A percentile compares a stretch with the other conserved stretches of the same genome.
Evolutionary conservation across 345 rosid species (phyloP).

Genomic region (Mercurialis annua): DNA sequence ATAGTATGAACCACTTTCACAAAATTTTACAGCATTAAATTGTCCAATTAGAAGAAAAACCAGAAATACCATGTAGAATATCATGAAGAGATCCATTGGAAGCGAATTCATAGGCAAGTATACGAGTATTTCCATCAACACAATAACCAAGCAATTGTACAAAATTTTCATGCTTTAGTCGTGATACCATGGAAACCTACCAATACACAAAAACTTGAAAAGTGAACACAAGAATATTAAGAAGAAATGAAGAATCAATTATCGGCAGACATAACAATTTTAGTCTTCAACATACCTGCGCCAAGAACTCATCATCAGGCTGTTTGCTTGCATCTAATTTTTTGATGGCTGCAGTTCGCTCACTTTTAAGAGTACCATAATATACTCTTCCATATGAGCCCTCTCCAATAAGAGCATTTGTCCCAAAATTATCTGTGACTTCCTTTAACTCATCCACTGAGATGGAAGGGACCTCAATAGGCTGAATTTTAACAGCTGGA

Average conservation of each 20-base stretch:
- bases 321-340: conserved; percentile 91
- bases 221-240: too few species aligned
- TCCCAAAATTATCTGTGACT: conserved; percentile 59
- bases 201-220: conserved; percentile 10
- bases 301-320: conserved; percentile 79
- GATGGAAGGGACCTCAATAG: conserved; percentile 65
- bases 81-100: conserved; percentile 95
- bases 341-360: conserved; percentile 67
- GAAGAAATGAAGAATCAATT: not conserved
- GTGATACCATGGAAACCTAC: conserved; percentile 93
- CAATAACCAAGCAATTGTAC: conserved; percentile 79
- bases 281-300: conserved; percentile 53
- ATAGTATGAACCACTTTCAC: not conserved
- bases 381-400: conserved; percentile 94
- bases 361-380: conserved; percentile 62
- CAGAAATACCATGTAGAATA: conserved; percentile 67
- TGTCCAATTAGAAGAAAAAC: not conserved
- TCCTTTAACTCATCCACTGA: conserved; percentile 53
- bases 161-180: conserved; percentile 78
- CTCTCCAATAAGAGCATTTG: conserved; percentile 73
- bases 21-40: not conserved
- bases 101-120: conserved; percentile 82
- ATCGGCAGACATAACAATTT: not conserved
- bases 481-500: conserved; percentile 58
- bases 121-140: conserved; percentile 77